Evolutionary conservation across 805 yeast species (phyloP).

Genomic region (Saccharomyces mikatae): DNA sequence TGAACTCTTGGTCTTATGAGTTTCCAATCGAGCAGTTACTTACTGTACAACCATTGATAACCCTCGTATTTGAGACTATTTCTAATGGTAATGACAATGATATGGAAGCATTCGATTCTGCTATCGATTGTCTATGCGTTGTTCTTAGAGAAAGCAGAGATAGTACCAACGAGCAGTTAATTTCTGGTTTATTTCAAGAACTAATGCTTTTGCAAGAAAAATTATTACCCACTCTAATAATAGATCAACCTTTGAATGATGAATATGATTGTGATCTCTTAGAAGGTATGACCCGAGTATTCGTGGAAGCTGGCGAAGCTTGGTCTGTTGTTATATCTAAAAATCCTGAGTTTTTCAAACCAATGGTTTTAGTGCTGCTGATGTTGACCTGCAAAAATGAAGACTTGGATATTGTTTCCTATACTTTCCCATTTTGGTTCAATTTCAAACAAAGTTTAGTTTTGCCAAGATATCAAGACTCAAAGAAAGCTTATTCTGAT

Average conservation of each 20-base stretch:
- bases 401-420: slow-evolving; percentile 82
- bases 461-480: slow-evolving; percentile 25
- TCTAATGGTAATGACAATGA: slow-evolving; percentile 32
- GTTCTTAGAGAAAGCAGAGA: slow-evolving; percentile 78
- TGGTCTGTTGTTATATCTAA: slow-evolving; percentile 86
- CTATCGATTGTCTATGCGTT: slow-evolving; percentile 79
- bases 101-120: slow-evolving; percentile 62
- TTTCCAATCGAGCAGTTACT: slow-evolving; percentile 68
- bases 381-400: slow-evolving; percentile 65
- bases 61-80: slow-evolving; percentile 58
- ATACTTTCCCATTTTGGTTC: slow-evolving; percentile 91
- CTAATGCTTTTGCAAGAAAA: slow-evolving; percentile 53
- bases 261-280: slow-evolving; percentile 51
- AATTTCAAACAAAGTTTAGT: slow-evolving; percentile 56
- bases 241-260: slow-evolving; percentile 24
- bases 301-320: slow-evolving; percentile 88
- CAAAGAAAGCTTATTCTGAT: slow-evolving; percentile 19
- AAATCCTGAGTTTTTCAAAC: slow-evolving; percentile 59
- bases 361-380: slow-evolving; percentile 64
- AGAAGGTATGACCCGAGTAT: slow-evolving; percentile 64
- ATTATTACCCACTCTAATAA: slow-evolving; percentile 32
- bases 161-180: slow-evolving; percentile 50
- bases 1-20: slow-evolving; percentile 88
- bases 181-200: slow-evolving; percentile 61
- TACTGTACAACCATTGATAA: slow-evolving; percentile 53